phyloP scores from a whole-genome alignment of 495 filamentous ascomycete species.

The Parathielavia appendiculata region DNA sequence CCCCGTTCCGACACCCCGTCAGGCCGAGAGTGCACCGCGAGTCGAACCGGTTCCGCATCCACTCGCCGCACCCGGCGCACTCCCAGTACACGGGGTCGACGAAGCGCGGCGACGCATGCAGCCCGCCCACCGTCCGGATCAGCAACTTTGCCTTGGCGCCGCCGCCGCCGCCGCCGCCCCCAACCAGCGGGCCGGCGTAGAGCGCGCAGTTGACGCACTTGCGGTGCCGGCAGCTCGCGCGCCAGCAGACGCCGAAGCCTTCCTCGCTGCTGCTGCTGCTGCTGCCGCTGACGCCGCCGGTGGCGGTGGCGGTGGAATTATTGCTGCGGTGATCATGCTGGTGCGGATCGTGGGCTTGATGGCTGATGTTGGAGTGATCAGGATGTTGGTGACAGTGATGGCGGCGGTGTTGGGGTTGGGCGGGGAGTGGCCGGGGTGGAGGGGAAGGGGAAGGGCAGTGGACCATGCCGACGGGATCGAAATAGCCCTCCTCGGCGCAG shows the following conservation, averaged over 20 bases:
- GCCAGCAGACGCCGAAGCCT: constrained; percentile 16
- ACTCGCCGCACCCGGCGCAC: constrained; percentile 28
- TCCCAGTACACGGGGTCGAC: constrained; percentile 31
- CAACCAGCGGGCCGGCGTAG: constrained; percentile 11
- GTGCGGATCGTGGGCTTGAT: too few relatives aligned
- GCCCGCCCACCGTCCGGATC: constrained; percentile 25
- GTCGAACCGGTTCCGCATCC: constrained; percentile 24
- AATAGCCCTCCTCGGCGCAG: constrained; percentile 21
- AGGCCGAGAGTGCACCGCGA: constrained; percentile 9
- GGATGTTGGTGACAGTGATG: too few relatives aligned
- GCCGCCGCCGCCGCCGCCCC: too few relatives aligned
- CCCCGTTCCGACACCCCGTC: constrained; percentile 16
- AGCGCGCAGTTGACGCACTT: constrained; percentile 26
- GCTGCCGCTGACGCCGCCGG: too few relatives aligned
- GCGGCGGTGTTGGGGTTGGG: too few relatives aligned
- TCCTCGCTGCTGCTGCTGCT: too few relatives aligned
- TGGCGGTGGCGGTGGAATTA: too few relatives aligned
- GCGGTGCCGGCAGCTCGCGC: constrained; percentile 16
- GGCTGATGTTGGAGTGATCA: too few relatives aligned
- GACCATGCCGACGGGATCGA: constrained; percentile 26
- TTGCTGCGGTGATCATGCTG: not conserved
- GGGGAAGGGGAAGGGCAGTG: not conserved
- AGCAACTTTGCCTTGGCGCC: constrained; percentile 7
- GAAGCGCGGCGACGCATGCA: constrained; percentile 20
- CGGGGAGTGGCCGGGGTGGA: too few relatives aligned